Evolutionary conservation across 495 filamentous ascomycete species (phyloP).

Genomic region (Tuber microsphaerosporum): DNA sequence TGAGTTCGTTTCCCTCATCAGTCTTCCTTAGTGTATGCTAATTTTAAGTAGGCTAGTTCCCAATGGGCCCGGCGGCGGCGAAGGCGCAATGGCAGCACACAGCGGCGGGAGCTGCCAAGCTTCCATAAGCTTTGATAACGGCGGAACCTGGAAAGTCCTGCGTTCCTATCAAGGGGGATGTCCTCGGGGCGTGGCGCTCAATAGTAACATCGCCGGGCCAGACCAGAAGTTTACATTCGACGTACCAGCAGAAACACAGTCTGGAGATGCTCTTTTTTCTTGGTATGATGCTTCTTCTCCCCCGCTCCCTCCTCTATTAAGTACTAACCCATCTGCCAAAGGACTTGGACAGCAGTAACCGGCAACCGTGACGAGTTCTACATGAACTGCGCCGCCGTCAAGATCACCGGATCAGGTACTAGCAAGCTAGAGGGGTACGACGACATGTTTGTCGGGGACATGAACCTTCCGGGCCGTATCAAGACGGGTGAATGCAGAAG

Average conservation of each 20-base stretch:
- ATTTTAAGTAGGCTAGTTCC: conserved; percentile 45
- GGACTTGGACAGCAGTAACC: conserved; percentile 42
- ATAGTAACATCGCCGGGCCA: conserved; percentile 39
- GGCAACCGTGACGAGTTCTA: conserved; percentile 52
- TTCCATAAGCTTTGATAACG: conserved; percentile 46
- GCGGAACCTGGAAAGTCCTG: conserved; percentile 44
- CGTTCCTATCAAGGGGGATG: conserved; percentile 46
- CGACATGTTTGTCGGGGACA: conserved; percentile 52
- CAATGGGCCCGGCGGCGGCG: conserved; percentile 40
- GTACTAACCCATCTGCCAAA: conserved; percentile 4
- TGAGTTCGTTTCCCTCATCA: conserved; percentile 21
- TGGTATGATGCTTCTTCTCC: conserved; percentile 39
- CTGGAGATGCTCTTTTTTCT: conserved; percentile 45
- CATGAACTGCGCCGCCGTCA: conserved; percentile 50
- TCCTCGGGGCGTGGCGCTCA: conserved; percentile 33
- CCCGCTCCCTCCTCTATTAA: conserved; percentile 32
- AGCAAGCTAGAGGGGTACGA: conserved; percentile 43
- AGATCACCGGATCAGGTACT: conserved; percentile 43
- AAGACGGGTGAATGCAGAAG: conserved; percentile 29
- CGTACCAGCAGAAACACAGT: conserved; percentile 46
- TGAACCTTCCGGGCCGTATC: conserved; percentile 39
- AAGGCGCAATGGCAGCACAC: conserved; percentile 43
- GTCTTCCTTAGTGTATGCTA: conserved; percentile 29
- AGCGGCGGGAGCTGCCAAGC: conserved; percentile 48
- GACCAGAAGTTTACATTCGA: conserved; percentile 47